Evolutionary conservation across 1,284 basidiomycete genomes (phyloP).

Genomic region (Mrakiaceae sp.): DNA sequence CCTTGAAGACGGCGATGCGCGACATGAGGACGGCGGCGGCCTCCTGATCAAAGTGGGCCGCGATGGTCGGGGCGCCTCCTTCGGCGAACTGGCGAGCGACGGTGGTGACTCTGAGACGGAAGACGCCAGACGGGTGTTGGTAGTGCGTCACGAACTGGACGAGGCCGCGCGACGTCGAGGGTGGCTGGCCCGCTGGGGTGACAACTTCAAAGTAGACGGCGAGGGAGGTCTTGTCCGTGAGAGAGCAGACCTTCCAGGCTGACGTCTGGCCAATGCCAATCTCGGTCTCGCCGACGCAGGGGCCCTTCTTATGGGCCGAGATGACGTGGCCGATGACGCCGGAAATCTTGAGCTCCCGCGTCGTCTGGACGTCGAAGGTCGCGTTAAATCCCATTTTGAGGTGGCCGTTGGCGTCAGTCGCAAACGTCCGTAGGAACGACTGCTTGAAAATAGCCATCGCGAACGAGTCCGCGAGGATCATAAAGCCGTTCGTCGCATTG

Average conservation of each 20-base stretch:
- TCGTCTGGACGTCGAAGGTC: constrained; percentile 97
- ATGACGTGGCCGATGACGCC: constrained; percentile 96
- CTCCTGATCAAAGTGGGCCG: constrained; percentile 95
- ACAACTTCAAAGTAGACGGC: constrained; percentile 99
- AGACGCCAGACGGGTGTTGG: constrained; percentile 91
- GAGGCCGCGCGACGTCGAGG: constrained; percentile 83
- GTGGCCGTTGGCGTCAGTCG: constrained; percentile 85
- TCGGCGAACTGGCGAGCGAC: constrained; percentile 96
- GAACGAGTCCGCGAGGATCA: constrained; percentile 94
- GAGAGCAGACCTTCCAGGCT: constrained; percentile 94
- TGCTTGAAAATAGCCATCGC: constrained; percentile 99
- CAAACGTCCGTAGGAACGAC: constrained; percentile 86
- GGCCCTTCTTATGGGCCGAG: constrained; percentile 92
- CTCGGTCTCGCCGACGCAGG: constrained; percentile 96
- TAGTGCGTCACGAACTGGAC: constrained; percentile 99
- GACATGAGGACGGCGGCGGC: constrained; percentile 98
- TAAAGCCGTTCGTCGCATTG: constrained; percentile 92
- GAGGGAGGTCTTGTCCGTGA: constrained; percentile 77
- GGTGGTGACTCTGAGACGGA: constrained; percentile 87
- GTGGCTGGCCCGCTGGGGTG: constrained; percentile 90
- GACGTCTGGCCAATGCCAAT: constrained; percentile 98
- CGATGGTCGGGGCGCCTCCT: constrained; percentile 84
- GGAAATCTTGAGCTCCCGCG: constrained; percentile 97
- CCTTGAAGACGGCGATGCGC: constrained; percentile 97
- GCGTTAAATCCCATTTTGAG: constrained; percentile 98